Percentiles rank a stretch among this genome's conserved stretches.
These are phyloP conservation scores for Cadophora malorum DNA, from an alignment of 2,329 filamentous ascomycete species.

Conservation along the genomic window DNA sequence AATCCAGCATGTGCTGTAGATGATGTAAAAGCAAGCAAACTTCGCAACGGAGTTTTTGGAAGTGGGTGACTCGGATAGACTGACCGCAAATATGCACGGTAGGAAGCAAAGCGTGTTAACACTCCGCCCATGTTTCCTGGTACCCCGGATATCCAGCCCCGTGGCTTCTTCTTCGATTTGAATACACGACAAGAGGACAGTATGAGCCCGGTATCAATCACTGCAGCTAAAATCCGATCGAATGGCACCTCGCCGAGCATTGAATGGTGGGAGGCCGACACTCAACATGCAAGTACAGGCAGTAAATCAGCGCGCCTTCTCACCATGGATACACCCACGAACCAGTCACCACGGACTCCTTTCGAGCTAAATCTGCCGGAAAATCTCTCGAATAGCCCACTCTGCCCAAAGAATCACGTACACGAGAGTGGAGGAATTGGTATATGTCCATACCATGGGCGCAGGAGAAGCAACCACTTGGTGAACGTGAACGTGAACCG, in stretches of 20 bases:
- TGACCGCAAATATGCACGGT: not conserved
- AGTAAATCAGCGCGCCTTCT: constrained; percentile 24
- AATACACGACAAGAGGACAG: constrained; percentile 23
- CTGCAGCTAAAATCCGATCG: constrained; percentile 7
- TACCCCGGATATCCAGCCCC: constrained; percentile 27
- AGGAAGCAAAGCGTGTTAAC: constrained; percentile 44
- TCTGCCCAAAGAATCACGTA: constrained; percentile 51
- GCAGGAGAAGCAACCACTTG: constrained; percentile 37
- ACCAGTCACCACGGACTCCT: constrained; percentile 22
- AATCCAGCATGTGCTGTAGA: not conserved
- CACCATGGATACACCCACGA: not conserved
- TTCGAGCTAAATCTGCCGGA: constrained; percentile 52
- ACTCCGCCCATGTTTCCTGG: constrained; percentile 42
- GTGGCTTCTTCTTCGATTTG: constrained; percentile 42
- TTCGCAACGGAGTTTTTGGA: not conserved
- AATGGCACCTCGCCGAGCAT: constrained; percentile 1
- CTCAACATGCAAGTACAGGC: constrained; percentile 19
- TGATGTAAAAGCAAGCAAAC: not conserved
- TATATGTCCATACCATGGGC: constrained; percentile 52
- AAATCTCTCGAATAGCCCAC: constrained; percentile 51
- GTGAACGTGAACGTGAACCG: no score
- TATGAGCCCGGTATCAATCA: constrained; percentile 4
- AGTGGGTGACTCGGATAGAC: not conserved
- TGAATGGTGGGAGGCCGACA: constrained; percentile 32
- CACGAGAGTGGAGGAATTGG: constrained; percentile 48